Conservation (phyloP, 805 yeast species). For the Saccharomycopsis javanensis region DNA sequence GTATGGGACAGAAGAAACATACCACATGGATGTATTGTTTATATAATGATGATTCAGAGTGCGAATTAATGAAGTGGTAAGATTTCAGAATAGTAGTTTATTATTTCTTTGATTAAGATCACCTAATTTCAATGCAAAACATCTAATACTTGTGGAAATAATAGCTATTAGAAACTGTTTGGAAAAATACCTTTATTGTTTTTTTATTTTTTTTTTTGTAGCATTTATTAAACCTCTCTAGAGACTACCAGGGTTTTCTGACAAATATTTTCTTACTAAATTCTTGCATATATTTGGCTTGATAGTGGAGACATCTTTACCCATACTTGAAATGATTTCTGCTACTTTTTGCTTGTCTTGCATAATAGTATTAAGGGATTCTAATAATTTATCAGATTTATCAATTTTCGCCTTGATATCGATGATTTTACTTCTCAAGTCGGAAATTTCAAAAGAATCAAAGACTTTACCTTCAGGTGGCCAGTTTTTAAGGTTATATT, state of each 20-base stretch:
- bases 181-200: too few relatives aligned
- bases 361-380: slow-evolving; percentile 26
- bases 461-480: slow-evolving; percentile 35
- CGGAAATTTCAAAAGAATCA: slow-evolving; percentile 29
- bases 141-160: too few relatives aligned
- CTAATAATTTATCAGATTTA: slow-evolving; percentile 28
- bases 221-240: neutral
- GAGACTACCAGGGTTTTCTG: neutral
- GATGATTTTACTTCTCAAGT: slow-evolving; percentile 23
- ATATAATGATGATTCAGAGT: too few relatives aligned
- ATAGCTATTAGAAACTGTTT: too few relatives aligned
- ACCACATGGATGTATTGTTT: neutral
- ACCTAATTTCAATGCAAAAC: too few relatives aligned
- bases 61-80: too few relatives aligned
- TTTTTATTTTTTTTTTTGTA: too few relatives aligned
- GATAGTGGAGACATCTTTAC: slow-evolving; percentile 32
- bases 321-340: slow-evolving; percentile 28
- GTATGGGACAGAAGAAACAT: neutral
- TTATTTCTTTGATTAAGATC: too few relatives aligned
- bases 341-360: slow-evolving; percentile 30
- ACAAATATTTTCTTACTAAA: slow-evolving; percentile 51
- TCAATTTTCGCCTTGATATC: slow-evolving; percentile 26
- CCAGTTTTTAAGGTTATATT: slow-evolving; percentile 39
- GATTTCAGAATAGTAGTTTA: too few relatives aligned
- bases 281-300: slow-evolving; percentile 58